Conservation (phyloP, 164 flowering plant genomes). For the Chimonanthus praecox region DNA sequence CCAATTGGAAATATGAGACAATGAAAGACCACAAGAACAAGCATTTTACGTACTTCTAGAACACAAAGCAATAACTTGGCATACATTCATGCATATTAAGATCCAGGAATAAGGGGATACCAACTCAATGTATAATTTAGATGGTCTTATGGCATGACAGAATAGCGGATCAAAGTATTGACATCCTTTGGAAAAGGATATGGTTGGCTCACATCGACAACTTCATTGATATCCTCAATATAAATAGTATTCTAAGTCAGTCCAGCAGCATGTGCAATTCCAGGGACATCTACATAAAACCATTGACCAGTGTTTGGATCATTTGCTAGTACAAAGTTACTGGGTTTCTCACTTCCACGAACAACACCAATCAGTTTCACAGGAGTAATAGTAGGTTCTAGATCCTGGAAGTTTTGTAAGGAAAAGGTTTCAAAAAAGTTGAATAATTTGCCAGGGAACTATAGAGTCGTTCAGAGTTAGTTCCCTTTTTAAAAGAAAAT, state of each 20-base stretch:
- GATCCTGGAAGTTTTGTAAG: constrained; percentile 31
- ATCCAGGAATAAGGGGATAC: constrained; percentile 24
- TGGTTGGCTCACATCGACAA: constrained; percentile 59
- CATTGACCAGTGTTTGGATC: constrained; percentile 74
- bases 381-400: constrained; percentile 27
- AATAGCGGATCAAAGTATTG: constrained; percentile 59
- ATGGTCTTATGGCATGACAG: constrained; percentile 98
- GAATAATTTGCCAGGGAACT: not conserved
- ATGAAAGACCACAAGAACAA: not conserved
- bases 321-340: constrained; percentile 89
- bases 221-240: constrained; percentile 73
- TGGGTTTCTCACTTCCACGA: constrained; percentile 89
- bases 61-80: not conserved
- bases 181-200: constrained; percentile 92
- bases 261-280: constrained; percentile 58
- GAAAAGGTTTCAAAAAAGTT: not conserved
- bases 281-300: constrained; percentile 93
- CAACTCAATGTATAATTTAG: constrained; percentile 75
- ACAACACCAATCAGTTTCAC: constrained; percentile 73
- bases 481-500: no score
- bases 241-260: constrained; percentile 67
- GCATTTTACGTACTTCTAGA: not conserved
- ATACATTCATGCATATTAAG: not conserved
- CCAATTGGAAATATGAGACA: no score
- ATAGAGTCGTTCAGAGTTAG: not conserved